A percentile compares a stretch with the other conserved stretches of the same genome.
Conservation (phyloP, 2,329 filamentous ascomycete genomes). For the Xylariaceae sp. region DNA sequence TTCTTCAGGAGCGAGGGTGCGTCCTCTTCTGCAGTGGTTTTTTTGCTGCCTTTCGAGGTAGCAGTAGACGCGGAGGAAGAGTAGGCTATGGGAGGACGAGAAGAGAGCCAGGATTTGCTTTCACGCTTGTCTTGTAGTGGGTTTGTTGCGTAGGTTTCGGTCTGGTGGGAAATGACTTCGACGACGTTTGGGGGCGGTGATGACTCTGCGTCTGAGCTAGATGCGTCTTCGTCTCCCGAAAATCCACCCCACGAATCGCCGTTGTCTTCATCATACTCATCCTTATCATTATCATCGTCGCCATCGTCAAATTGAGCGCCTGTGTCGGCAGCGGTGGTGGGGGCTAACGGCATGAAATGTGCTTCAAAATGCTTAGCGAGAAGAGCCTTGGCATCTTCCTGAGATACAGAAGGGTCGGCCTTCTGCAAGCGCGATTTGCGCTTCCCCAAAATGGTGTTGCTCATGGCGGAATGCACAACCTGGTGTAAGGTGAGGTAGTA, state of each 20-base stretch:
- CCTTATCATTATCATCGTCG: neutral
- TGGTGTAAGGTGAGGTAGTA: neutral
- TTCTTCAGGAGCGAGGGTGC: conserved; percentile 74
- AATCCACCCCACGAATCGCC: conserved; percentile 34
- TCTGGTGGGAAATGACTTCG: conserved; percentile 63
- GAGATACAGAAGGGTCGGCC: conserved; percentile 28
- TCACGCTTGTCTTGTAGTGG: conserved; percentile 64
- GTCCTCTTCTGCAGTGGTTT: conserved; percentile 48
- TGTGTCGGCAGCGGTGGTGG: conserved; percentile 16
- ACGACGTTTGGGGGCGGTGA: conserved; percentile 32
- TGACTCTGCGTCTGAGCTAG: too few species aligned
- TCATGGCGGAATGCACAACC: neutral
- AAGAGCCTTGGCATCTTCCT: conserved; percentile 63
- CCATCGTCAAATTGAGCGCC: conserved; percentile 32
- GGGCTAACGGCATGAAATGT: conserved; percentile 69
- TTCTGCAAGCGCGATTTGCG: conserved; percentile 39
- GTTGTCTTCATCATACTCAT: conserved; percentile 6
- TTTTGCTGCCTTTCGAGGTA: conserved; percentile 22
- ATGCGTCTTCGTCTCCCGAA: conserved; percentile 43
- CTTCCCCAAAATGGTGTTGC: conserved; percentile 42
- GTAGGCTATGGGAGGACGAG: conserved; percentile 43
- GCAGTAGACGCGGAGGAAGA: conserved; percentile 21
- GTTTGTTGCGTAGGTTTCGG: conserved; percentile 33
- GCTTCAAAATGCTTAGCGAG: conserved; percentile 85
- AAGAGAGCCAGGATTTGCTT: conserved; percentile 66